Conservation (phyloP, 192 early-diverging fungal species). For the Mycoemilia scoparia region DNA sequence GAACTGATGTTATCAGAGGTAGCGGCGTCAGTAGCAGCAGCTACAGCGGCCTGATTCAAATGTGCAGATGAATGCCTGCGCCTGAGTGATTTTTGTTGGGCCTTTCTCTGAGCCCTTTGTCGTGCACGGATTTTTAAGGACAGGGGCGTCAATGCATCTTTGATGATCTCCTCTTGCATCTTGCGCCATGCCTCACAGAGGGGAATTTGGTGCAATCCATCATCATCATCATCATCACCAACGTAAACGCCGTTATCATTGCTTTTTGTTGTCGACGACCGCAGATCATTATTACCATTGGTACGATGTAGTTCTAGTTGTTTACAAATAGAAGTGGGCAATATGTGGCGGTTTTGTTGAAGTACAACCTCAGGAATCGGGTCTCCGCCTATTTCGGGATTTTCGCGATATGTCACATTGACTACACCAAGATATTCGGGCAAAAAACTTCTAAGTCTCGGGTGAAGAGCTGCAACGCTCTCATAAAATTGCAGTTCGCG, state of each 20-base stretch:
- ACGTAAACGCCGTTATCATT: not conserved
- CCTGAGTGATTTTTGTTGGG: slow-evolving; percentile 13
- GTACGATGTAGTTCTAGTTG: slow-evolving; percentile 8
- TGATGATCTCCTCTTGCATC: slow-evolving; percentile 74
- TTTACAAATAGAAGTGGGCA: slow-evolving; percentile 47
- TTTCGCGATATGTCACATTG: slow-evolving; percentile 69
- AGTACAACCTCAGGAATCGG: slow-evolving; percentile 48
- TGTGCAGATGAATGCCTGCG: slow-evolving; percentile 35
- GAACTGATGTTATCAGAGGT: too few species aligned
- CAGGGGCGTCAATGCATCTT: slow-evolving; percentile 77
- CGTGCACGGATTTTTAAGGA: slow-evolving; percentile 56
- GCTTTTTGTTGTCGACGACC: not conserved
- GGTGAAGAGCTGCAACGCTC: slow-evolving; percentile 48
- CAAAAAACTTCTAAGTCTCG: slow-evolving; percentile 70
- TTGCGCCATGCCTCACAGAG: slow-evolving; percentile 40
- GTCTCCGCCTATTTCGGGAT: slow-evolving; percentile 12
- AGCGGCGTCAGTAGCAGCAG: slow-evolving; percentile 3
- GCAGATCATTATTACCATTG: slow-evolving; percentile 14
- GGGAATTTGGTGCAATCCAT: slow-evolving; percentile 26
- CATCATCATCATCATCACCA: slow-evolving; percentile 2
- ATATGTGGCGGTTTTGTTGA: slow-evolving; percentile 80
- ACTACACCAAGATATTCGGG: slow-evolving; percentile 85
- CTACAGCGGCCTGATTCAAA: slow-evolving; percentile 23
- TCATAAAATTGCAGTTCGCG: slow-evolving; percentile 87
- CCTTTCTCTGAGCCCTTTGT: slow-evolving; percentile 30